These are phyloP conservation scores for Pontederia crassipes DNA, from an alignment of 176 grass and related monocot species.

Conservation along the genomic window DNA sequence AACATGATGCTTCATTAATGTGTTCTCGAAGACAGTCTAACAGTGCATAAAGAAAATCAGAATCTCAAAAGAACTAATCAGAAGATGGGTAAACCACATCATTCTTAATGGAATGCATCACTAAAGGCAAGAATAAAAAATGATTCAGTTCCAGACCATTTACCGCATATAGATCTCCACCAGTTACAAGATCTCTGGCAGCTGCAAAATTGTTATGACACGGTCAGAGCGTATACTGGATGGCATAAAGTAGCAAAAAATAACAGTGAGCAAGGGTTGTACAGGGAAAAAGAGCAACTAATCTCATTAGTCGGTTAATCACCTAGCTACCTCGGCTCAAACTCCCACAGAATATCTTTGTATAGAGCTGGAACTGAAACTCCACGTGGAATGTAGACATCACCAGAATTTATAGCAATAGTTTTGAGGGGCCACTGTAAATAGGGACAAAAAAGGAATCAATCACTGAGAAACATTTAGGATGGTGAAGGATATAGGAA, in stretches of 20 bases:
- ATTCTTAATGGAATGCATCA: not conserved
- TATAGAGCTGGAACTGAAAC: conserved; percentile 76
- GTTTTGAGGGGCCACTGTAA: conserved; percentile 77
- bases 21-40: conserved; percentile 65
- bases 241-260: no score
- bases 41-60: conserved; percentile 13
- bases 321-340: conserved; percentile 55
- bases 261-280: no score
- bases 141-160: conserved; percentile 7
- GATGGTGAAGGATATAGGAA: not conserved
- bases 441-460: not conserved
- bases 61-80: not conserved
- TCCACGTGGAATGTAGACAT: conserved; percentile 87
- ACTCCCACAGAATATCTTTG: conserved; percentile 74
- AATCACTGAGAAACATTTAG: not conserved
- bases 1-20: conserved; percentile 65
- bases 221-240: no score
- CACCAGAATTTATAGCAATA: conserved; percentile 74
- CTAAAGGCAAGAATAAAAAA: conserved; percentile 4
- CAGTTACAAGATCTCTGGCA: conserved; percentile 51
- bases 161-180: conserved; percentile 75
- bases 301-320: no score
- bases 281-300: no score
- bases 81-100: not conserved
- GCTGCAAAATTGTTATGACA: conserved; percentile 20